Base-by-base conservation (phyloP, 2,329 filamentous ascomycete species). In the Pyricularia pennisetigena region DNA sequence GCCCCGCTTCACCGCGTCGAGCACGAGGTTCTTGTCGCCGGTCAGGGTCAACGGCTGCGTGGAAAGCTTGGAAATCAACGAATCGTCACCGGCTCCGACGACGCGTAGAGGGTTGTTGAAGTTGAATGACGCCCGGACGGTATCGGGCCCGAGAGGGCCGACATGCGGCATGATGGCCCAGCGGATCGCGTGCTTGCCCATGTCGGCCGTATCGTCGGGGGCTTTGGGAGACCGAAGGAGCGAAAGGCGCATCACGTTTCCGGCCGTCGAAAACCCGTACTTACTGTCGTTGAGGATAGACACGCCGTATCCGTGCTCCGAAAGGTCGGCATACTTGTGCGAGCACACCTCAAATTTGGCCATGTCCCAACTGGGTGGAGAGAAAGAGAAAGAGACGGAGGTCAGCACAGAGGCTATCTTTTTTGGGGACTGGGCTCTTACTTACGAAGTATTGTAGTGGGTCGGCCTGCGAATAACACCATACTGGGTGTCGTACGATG, bases 311-410 rank as follows among this genome's bases (percentile, higher is more conserved):
- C 89, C 90, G 74, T 91, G 84, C 78, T 97, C 94, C 0, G 91
- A 94, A 29, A 97, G 81, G 78, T 97, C 94, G 12, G 94, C 94
- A 82, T 92, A 97, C 76, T 94, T 94, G 82, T 97, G 94, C 77
- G 91, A 94, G 83, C 93, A 97, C 67, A 97, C 94, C 81, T 97
- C 94, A 74, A 97, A 97, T 75, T 97, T 97, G 75, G 94, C 94
- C 93, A 97, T 97, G 75, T 66, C 65, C 65, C 65, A 66, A 12
- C 65, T 66, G 7, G 5, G 12, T 20, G 1, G 28, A 20, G 14
- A n/a, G 28, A 65, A 26, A n/a, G 16, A 16, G 2, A 24, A 6
- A 12, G n/a, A 16, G 29, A 28, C n/a, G n/a, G 20, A 24, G 3
- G 14, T 66, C 10, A 89, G 72, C 78, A 82, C 81, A 78, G 32